A percentile compares a stretch with the other conserved stretches of the same genome.
Conservation (phyloP, 2,329 filamentous ascomycete genomes). For the Pseudogymnoascus sp. region DNA sequence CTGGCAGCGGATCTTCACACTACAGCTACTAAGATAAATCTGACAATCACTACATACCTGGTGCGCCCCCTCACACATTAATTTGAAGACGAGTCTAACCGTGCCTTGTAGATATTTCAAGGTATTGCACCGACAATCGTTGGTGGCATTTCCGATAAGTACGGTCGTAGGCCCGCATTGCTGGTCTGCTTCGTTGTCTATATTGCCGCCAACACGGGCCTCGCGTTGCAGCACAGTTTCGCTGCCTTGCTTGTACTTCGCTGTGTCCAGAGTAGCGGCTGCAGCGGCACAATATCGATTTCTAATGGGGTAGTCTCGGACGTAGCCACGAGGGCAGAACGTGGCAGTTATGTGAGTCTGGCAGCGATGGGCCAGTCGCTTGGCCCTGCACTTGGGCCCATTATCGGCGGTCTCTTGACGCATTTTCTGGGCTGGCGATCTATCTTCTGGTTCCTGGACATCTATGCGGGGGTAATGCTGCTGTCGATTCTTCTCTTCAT, state of each 20-base stretch:
- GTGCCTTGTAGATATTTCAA: conserved; percentile 43
- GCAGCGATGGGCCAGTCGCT: conserved; percentile 33
- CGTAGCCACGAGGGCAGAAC: conserved; percentile 52
- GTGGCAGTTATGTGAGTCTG: conserved; percentile 59
- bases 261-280: conserved; percentile 51
- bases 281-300: conserved; percentile 53
- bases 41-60: conserved; percentile 27
- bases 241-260: conserved; percentile 45
- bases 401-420: conserved; percentile 42
- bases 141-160: conserved; percentile 48
- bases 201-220: conserved; percentile 47
- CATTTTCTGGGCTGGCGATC: conserved; percentile 42
- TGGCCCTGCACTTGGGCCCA: conserved; percentile 41
- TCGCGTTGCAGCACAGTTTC: conserved; percentile 43
- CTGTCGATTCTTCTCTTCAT: conserved; percentile 30
- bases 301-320: conserved; percentile 56
- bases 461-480: conserved; percentile 33
- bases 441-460: conserved; percentile 48
- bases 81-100: conserved; percentile 16
- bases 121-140: conserved; percentile 51
- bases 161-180: conserved; percentile 47
- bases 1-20: conserved; percentile 20
- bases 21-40: conserved; percentile 22
- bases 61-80: not conserved
- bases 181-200: conserved; percentile 46